These are phyloP conservation scores for Nakazawaea peltata DNA, from an alignment of 805 yeast genomes.

Conservation along the genomic window DNA sequence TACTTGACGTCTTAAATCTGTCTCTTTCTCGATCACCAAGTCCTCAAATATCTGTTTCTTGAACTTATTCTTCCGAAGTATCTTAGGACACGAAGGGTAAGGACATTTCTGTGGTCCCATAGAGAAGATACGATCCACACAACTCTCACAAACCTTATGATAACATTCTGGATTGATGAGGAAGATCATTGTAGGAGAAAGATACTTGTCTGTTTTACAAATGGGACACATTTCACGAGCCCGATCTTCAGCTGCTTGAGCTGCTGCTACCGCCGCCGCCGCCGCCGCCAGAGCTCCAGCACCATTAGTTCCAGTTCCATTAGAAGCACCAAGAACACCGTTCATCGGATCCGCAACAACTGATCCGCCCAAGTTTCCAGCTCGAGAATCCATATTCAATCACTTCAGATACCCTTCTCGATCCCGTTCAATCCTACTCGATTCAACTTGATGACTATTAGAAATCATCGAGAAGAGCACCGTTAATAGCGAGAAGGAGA, in stretches of 20 bases:
- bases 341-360: too few relatives aligned
- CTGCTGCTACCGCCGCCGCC: not conserved
- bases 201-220: slow-evolving; percentile 89
- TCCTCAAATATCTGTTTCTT: slow-evolving; percentile 93
- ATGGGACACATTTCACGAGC: slow-evolving; percentile 88
- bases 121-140: slow-evolving; percentile 92
- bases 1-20: slow-evolving; percentile 80
- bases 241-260: slow-evolving; percentile 31
- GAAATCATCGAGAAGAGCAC: too few relatives aligned
- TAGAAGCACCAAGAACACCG: not conserved
- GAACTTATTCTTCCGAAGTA: slow-evolving; percentile 79
- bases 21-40: slow-evolving; percentile 81
- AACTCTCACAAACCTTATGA: slow-evolving; percentile 94
- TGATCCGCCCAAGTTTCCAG: too few relatives aligned
- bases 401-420: too few relatives aligned
- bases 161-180: slow-evolving; percentile 96
- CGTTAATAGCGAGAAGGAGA: too few relatives aligned
- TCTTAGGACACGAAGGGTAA: slow-evolving; percentile 82
- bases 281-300: not conserved
- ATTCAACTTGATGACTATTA: too few relatives aligned
- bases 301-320: not conserved
- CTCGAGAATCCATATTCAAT: too few relatives aligned
- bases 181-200: slow-evolving; percentile 89
- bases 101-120: slow-evolving; percentile 98
- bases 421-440: too few relatives aligned